Evolutionary conservation across 2,329 filamentous ascomycete genomes (phyloP).

Genomic region (Byssochlamys sp.): DNA sequence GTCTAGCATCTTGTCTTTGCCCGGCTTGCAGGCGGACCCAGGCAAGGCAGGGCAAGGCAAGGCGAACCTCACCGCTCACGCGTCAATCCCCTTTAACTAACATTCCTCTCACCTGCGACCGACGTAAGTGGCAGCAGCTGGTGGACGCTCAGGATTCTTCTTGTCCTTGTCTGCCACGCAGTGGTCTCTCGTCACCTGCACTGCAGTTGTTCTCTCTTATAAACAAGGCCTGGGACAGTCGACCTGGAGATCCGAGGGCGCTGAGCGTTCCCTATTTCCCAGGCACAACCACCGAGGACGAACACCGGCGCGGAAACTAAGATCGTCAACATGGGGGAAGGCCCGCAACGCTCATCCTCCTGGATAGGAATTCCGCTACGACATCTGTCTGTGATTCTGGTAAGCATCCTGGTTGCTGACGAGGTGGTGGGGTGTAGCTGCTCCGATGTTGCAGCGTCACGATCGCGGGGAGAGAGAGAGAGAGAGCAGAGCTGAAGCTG

Average conservation of each 20-base stretch:
- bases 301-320: conserved; percentile 4
- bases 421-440: background rate
- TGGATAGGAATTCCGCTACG: conserved; percentile 25
- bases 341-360: conserved; percentile 20
- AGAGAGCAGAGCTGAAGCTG: background rate
- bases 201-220: background rate
- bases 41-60: background rate
- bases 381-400: conserved; percentile 30
- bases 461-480: background rate
- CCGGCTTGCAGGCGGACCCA: conserved; percentile 2
- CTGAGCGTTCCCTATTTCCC: background rate
- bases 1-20: background rate
- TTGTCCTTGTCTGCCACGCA: background rate
- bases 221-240: background rate
- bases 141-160: background rate
- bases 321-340: conserved; percentile 22
- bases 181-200: background rate
- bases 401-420: conserved; percentile 16
- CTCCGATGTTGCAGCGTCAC: background rate
- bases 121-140: background rate
- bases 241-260: background rate
- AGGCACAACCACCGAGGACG: background rate
- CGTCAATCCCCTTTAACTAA: conserved; percentile 1
- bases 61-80: conserved; percentile 1
- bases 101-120: background rate